phyloP scores from a whole-genome alignment of 2,329 filamentous ascomycete species.

The Xylariaceae sp. region DNA sequence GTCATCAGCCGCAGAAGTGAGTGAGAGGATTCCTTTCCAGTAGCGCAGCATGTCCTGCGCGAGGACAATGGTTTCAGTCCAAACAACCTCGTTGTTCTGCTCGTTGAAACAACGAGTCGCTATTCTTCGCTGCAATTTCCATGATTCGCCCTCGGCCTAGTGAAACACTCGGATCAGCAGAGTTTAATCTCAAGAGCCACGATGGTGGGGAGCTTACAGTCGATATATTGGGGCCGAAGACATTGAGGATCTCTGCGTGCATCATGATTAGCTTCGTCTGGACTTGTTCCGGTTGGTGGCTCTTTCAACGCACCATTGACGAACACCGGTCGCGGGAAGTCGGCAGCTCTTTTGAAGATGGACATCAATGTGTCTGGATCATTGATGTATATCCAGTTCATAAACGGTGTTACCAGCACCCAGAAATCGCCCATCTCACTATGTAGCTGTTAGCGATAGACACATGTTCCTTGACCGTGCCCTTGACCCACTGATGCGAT shows the following conservation, averaged over 20 bases:
- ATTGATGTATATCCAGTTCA: conserved; percentile 13
- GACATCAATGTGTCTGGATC: conserved; percentile 8
- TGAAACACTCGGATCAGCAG: not conserved
- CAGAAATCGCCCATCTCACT: conserved; percentile 25
- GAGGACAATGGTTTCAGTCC: conserved; percentile 23
- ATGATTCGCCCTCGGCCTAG: conserved; percentile 12
- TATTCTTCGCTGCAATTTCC: conserved; percentile 25
- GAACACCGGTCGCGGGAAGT: conserved; percentile 7
- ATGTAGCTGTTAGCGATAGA: conserved; percentile 7
- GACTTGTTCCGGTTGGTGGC: not conserved
- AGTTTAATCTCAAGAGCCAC: not conserved
- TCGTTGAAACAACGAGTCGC: conserved; percentile 28
- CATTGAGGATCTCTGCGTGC: conserved; percentile 15
- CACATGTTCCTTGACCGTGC: not conserved
- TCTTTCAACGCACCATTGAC: no score
- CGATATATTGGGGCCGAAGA: conserved; percentile 21
- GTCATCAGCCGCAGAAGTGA: conserved; percentile 24
- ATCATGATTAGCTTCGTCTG: not conserved
- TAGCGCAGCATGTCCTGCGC: conserved; percentile 27
- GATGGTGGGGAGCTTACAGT: conserved; percentile 4
- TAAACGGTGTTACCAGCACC: conserved; percentile 9
- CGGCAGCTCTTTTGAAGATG: conserved; percentile 3
- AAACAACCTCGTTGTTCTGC: conserved; percentile 26
- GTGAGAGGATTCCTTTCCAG: conserved; percentile 20
- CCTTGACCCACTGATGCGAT: not conserved